Conservation (phyloP, 768 basidiomycete genomes). For the Fomitopsis serialis region DNA sequence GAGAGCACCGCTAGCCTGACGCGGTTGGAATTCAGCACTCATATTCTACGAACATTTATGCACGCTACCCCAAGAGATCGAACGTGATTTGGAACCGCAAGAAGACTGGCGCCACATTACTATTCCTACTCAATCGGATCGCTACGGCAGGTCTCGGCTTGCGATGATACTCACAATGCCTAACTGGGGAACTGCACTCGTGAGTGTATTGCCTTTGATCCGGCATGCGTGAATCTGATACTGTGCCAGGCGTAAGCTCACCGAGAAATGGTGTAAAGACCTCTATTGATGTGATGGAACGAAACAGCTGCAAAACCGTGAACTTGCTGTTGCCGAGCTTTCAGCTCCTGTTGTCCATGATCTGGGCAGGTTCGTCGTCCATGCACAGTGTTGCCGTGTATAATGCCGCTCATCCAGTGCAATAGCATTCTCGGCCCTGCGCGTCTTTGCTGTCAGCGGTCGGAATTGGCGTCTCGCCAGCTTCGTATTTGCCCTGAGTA, state of each 20-base stretch:
- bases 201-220: background rate
- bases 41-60: constrained; percentile 8
- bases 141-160: background rate
- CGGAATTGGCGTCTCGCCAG: constrained; percentile 4
- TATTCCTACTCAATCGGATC: constrained; percentile 10
- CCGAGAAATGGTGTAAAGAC: too few species aligned
- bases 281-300: background rate
- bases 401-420: too few species aligned
- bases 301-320: constrained; percentile 1
- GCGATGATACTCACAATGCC: background rate
- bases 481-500: background rate
- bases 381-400: too few species aligned
- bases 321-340: background rate
- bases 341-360: background rate
- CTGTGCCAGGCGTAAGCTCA: too few species aligned
- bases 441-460: constrained; percentile 6
- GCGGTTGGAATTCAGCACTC: background rate
- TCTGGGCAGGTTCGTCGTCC: background rate
- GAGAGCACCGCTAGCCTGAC: background rate
- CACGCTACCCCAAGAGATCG: constrained; percentile 5
- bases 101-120: constrained; percentile 5
- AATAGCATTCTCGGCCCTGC: constrained; percentile 5
- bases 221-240: too few species aligned
- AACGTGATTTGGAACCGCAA: constrained; percentile 11
- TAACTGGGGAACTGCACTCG: background rate